Conservation (phyloP, 257 asterid genomes). For the Solanum acaule region DNA sequence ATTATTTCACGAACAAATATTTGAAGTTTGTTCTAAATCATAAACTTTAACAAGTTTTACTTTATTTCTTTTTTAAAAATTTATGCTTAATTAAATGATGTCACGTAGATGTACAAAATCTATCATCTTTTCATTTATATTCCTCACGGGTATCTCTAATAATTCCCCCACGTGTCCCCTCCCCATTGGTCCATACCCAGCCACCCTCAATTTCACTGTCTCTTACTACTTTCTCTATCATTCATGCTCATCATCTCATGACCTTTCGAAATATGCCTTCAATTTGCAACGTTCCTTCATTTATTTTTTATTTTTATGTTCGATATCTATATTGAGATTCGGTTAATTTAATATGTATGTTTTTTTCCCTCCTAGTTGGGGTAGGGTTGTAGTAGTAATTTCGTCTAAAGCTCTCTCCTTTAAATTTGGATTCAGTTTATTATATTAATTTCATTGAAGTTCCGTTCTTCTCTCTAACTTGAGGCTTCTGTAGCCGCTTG, state of each 20-base stretch:
- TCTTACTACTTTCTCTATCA: background rate
- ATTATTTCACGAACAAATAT: no score
- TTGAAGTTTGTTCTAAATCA: no score
- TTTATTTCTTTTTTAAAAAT: no score
- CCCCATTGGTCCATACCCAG: background rate
- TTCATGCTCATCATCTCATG: background rate
- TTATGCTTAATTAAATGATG: no score
- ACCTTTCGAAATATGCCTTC: background rate
- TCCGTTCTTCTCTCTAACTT: background rate
- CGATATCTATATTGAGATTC: no score
- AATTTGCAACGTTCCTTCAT: background rate
- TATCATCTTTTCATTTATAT: background rate
- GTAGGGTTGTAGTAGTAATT: background rate
- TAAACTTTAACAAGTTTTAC: no score
- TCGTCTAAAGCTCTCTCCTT: background rate
- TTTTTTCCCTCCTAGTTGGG: background rate
- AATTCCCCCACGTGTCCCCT: background rate
- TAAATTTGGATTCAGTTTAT: background rate
- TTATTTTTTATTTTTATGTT: no score
- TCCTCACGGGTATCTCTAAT: background rate
- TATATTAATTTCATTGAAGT: background rate
- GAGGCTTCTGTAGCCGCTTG: background rate
- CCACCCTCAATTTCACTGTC: background rate
- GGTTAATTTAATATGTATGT: no score
- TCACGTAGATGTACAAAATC: background rate